These are phyloP conservation scores for Jamesozyma jinghongensis DNA, from an alignment of 805 yeast species.

Conservation along the genomic window DNA sequence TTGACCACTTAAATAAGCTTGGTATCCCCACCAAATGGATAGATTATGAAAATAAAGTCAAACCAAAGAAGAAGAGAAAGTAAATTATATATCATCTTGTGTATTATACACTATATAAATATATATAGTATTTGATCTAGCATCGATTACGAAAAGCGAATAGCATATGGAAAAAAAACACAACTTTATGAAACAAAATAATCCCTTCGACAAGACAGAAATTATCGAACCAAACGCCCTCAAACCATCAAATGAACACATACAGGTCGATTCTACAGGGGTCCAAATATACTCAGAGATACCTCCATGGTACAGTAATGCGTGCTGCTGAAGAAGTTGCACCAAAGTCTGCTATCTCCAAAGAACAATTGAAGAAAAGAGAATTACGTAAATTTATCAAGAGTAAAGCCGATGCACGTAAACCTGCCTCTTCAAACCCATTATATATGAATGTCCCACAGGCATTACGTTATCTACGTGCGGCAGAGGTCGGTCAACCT, in stretches of 20 bases:
- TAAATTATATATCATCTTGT: not conserved
- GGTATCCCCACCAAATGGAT: constrained; percentile 66
- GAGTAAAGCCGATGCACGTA: constrained; percentile 33
- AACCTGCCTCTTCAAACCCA: constrained; percentile 42
- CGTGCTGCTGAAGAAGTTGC: constrained; percentile 4
- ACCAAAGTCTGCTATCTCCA: constrained; percentile 13
- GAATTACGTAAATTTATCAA: constrained; percentile 32
- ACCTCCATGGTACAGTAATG: not conserved
- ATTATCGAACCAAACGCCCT: too few relatives aligned
- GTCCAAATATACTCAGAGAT: too few relatives aligned
- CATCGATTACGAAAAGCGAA: too few relatives aligned
- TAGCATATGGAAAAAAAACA: too few relatives aligned
- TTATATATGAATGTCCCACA: constrained; percentile 60
- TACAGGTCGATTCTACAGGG: not conserved
- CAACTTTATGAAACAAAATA: too few relatives aligned
- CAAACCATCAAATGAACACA: constrained; percentile 1
- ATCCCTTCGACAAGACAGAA: too few relatives aligned
- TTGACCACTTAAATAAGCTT: constrained; percentile 46
- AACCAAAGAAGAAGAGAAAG: constrained; percentile 40
- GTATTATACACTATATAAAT: too few relatives aligned
- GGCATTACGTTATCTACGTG: constrained; percentile 74
- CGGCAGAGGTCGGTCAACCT: constrained; percentile 85
- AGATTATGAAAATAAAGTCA: constrained; percentile 51
- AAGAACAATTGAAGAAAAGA: constrained; percentile 29
- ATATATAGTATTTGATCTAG: too few relatives aligned